Conservation (phyloP, 257 asterid species). For the Catharanthus roseus region DNA sequence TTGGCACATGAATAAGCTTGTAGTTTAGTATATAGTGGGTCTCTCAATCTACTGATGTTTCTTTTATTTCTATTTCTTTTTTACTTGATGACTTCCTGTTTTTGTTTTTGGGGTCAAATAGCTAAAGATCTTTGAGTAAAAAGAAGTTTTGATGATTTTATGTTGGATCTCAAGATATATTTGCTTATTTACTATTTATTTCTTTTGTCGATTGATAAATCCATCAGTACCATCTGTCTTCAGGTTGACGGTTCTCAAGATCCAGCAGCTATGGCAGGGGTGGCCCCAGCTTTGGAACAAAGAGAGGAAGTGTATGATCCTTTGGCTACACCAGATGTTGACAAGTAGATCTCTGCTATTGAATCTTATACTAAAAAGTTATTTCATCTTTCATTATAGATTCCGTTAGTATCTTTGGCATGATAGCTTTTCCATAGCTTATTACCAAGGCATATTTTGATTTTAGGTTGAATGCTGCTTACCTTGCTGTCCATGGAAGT, state of each 20-base stretch:
- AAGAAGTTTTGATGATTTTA: not conserved
- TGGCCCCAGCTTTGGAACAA: slow-evolving; percentile 59
- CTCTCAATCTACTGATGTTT: too few species aligned
- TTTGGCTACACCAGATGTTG: slow-evolving; percentile 81
- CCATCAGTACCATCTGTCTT: not conserved
- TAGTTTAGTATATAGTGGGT: too few species aligned
- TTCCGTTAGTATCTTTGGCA: not conserved
- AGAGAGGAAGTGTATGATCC: slow-evolving; percentile 77
- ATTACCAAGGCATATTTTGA: not conserved
- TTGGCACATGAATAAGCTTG: too few species aligned
- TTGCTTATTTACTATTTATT: not conserved
- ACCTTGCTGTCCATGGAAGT: slow-evolving; percentile 74
- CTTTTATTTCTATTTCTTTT: not conserved
- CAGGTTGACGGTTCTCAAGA: slow-evolving; percentile 79
- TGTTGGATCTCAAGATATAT: not conserved
- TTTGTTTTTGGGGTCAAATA: too few species aligned
- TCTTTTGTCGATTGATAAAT: not conserved
- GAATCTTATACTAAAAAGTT: not conserved
- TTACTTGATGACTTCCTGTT: not conserved
- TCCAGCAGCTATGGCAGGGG: slow-evolving; percentile 50
- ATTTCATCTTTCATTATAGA: not conserved
- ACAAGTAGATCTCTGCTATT: slow-evolving; percentile 50
- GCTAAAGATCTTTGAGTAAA: too few species aligned
- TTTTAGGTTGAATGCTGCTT: slow-evolving; percentile 69
- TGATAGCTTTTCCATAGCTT: slow-evolving; percentile 2